phyloP scores from a whole-genome alignment of 768 basidiomycete genomes.

The Suillus luteus region DNA sequence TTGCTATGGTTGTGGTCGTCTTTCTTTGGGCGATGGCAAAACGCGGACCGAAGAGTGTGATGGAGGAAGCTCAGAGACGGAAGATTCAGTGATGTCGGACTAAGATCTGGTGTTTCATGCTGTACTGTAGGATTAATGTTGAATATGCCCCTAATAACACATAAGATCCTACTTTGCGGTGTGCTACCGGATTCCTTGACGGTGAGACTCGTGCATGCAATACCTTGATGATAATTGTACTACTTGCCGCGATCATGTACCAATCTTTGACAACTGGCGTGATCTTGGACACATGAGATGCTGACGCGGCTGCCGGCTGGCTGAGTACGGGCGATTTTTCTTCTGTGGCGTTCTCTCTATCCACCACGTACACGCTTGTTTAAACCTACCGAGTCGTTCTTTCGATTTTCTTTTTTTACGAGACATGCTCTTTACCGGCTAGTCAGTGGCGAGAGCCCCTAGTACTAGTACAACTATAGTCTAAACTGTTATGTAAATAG shows the following conservation, averaged over 20 bases:
- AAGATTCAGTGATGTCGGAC: constrained; percentile 20
- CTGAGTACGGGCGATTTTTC: neutral
- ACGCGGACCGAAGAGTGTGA: constrained; percentile 70
- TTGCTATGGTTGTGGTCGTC: constrained; percentile 68
- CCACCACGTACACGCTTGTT: neutral
- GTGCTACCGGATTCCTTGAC: neutral
- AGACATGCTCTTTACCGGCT: neutral
- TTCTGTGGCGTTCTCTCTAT: neutral
- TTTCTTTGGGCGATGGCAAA: constrained; percentile 83
- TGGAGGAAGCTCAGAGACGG: constrained; percentile 46
- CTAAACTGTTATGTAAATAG: too few species aligned
- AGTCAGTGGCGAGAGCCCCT: too few species aligned
- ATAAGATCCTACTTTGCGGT: neutral
- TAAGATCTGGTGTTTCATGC: constrained; percentile 11
- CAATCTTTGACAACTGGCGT: neutral
- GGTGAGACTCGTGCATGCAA: neutral
- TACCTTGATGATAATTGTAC: too few species aligned
- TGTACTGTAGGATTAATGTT: constrained; percentile 21
- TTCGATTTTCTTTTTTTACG: neutral
- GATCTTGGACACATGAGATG: neutral
- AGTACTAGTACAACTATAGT: too few species aligned
- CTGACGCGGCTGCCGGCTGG: neutral
- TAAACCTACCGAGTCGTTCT: neutral
- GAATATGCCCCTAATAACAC: constrained; percentile 16
- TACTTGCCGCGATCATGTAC: neutral